A percentile compares a stretch with the other conserved stretches of the same genome.
Conservation (phyloP, 768 basidiomycete genomes). For the Rhizopogon rudus region DNA sequence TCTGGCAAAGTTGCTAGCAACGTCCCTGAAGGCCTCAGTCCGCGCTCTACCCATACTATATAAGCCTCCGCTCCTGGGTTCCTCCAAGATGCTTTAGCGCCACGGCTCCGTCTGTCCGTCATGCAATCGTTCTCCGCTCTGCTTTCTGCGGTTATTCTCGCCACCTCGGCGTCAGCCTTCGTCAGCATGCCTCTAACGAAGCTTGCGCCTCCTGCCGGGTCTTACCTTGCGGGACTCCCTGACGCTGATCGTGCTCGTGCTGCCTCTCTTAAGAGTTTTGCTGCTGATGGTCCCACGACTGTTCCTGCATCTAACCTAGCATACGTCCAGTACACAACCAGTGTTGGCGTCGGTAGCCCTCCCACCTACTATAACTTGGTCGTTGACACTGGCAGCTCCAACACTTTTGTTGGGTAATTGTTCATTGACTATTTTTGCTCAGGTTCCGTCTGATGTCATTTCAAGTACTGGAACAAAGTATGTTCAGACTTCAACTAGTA, state of each 20-base stretch:
- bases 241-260: conserved; percentile 3
- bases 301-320: conserved; percentile 4
- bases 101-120: neutral
- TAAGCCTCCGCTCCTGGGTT: neutral
- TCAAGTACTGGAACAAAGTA: conserved; percentile 8
- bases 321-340: conserved; percentile 9
- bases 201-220: neutral
- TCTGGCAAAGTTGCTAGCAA: neutral
- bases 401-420: conserved; percentile 18
- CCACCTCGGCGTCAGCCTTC: neutral
- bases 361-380: conserved; percentile 13
- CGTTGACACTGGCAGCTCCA: conserved; percentile 20
- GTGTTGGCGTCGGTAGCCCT: conserved; percentile 13
- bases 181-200: neutral
- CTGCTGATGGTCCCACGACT: neutral
- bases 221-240: neutral
- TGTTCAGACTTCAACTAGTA: conserved; percentile 9
- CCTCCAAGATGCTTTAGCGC: neutral
- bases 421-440: neutral
- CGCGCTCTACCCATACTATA: neutral
- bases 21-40: neutral
- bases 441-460: neutral
- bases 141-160: neutral
- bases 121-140: neutral
- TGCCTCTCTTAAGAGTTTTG: neutral